A percentile compares a stretch with the other conserved stretches of the same genome.
Evolutionary conservation across 768 basidiomycete genomes (phyloP).

Genomic region (Mycena olivaceomarginata): DNA sequence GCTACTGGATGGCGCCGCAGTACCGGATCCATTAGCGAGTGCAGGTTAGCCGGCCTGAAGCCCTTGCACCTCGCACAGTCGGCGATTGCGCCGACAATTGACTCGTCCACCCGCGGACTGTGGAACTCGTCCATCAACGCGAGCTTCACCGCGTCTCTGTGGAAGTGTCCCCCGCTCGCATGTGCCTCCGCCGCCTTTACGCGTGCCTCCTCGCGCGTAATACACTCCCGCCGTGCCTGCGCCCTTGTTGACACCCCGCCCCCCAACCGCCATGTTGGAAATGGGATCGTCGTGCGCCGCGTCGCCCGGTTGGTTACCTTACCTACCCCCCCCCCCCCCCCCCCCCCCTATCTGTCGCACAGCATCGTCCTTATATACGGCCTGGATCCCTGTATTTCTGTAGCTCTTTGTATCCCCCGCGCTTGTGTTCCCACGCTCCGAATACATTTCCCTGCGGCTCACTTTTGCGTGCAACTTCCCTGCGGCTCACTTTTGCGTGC

Average conservation of each 20-base stretch:
- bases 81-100: constrained; percentile 4
- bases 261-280: constrained; percentile 39
- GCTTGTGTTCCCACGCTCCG: no score
- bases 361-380: no score
- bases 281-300: no score
- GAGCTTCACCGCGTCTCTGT: constrained; percentile 14
- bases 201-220: constrained; percentile 19
- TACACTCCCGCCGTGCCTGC: constrained; percentile 25
- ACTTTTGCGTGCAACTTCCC: no score
- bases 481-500: no score
- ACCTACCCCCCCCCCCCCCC: no score
- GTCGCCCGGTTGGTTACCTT: no score
- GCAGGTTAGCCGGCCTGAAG: constrained; percentile 47
- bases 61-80: constrained; percentile 51
- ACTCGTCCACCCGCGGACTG: neutral
- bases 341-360: no score
- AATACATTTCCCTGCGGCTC: no score
- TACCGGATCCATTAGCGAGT: constrained; percentile 41
- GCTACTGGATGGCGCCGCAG: neutral
- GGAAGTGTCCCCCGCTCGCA: neutral
- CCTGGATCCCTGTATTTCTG: no score
- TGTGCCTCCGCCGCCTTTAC: constrained; percentile 1
- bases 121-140: neutral
- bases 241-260: constrained; percentile 2
- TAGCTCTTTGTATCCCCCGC: no score